phyloP scores from a whole-genome alignment of 148 eudicot species.

The Amaranthus palmeri region DNA sequence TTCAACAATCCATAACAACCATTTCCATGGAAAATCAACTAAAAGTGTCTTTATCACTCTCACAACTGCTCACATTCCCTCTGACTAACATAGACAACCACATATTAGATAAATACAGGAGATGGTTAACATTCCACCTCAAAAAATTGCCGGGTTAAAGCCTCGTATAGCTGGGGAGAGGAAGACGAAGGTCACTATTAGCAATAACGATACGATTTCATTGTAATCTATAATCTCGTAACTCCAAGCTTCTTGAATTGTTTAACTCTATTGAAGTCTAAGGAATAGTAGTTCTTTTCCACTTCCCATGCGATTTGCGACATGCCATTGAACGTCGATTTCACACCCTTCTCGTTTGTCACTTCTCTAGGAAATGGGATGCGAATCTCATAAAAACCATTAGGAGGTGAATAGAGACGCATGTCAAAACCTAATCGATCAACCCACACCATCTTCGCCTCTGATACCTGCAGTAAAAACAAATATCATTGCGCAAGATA shows the following conservation, averaged over 20 bases:
- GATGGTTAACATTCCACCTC: conserved; percentile 5
- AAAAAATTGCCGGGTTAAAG: conserved; percentile 3
- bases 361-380: conserved; percentile 97
- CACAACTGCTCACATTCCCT: background rate
- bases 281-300: conserved; percentile 67
- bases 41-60: background rate
- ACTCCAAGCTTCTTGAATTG: conserved; percentile 53
- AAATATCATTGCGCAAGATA: background rate
- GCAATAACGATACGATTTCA: background rate
- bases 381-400: conserved; percentile 60
- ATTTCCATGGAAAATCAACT: background rate
- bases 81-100: background rate
- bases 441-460: conserved; percentile 86
- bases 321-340: conserved; percentile 92
- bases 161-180: background rate
- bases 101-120: background rate
- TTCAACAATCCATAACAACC: conserved; percentile 11
- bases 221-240: conserved; percentile 23
- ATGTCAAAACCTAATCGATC: conserved; percentile 89
- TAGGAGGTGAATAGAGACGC: conserved; percentile 52
- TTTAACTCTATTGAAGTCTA: conserved; percentile 62
- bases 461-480: conserved; percentile 48
- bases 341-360: conserved; percentile 75
- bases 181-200: background rate
- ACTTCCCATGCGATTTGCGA: conserved; percentile 98